A percentile compares a stretch with the other conserved stretches of the same genome.
Evolutionary conservation across 2,329 filamentous ascomycete species (phyloP).

Genomic region (Juglanconis oblonga): DNA sequence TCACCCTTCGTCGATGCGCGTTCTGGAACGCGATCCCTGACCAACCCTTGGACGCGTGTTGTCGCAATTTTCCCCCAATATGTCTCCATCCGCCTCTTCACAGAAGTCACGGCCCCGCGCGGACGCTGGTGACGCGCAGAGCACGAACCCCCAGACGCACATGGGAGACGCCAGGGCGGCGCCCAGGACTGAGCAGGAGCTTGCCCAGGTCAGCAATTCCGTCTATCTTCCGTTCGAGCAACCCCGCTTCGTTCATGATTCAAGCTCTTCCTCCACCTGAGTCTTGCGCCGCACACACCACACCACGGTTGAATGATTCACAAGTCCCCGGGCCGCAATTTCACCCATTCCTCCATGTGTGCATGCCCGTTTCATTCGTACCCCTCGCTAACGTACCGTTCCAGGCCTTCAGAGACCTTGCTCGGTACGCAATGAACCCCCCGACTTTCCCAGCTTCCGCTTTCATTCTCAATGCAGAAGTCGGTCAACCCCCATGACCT

Average conservation of each 20-base stretch:
- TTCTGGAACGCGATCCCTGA: no score
- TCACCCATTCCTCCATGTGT: background rate
- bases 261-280: background rate
- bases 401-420: constrained; percentile 31
- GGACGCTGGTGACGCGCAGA: background rate
- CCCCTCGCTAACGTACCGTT: constrained; percentile 20
- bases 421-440: constrained; percentile 26
- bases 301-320: background rate
- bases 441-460: background rate
- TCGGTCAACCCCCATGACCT: background rate
- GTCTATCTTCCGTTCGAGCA: background rate
- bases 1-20: no score
- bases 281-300: background rate
- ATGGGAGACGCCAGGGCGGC: background rate
- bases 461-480: background rate
- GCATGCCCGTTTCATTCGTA: background rate
- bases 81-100: constrained; percentile 6
- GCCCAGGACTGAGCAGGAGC: constrained; percentile 14
- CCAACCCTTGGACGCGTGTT: no score
- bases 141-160: background rate
- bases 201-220: constrained; percentile 13
- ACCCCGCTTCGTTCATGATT: background rate
- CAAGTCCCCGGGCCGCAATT: no score
- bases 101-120: constrained; percentile 1
- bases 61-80: background rate